Conservation (phyloP, 2,329 filamentous ascomycete species). For the Ascochyta lentis region DNA sequence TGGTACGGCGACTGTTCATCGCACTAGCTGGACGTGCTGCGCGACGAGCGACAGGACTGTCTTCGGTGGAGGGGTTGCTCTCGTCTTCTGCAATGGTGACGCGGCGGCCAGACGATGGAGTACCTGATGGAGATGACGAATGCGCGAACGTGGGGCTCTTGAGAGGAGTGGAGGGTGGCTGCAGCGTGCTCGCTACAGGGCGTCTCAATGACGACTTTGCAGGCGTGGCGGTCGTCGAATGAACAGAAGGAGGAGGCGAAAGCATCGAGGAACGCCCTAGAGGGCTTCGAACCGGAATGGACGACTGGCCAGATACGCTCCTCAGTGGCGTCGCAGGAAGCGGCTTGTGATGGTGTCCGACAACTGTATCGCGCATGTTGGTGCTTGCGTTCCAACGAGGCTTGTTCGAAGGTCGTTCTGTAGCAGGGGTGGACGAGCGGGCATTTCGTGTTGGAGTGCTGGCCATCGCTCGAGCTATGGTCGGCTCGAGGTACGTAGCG, state of each 20-base stretch:
- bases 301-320: constrained; percentile 42
- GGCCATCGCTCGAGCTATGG: constrained; percentile 35
- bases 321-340: constrained; percentile 39
- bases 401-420: constrained; percentile 38
- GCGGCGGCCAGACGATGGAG: constrained; percentile 35
- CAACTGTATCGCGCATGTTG: constrained; percentile 47
- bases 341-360: constrained; percentile 50
- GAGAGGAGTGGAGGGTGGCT: constrained; percentile 39
- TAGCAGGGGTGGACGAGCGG: constrained; percentile 35
- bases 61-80: constrained; percentile 30
- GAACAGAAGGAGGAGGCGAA: constrained; percentile 30
- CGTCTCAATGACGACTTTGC: constrained; percentile 35
- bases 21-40: constrained; percentile 38
- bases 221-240: constrained; percentile 38
- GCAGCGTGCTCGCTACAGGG: constrained; percentile 39
- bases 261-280: constrained; percentile 36
- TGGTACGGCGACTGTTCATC: constrained; percentile 39
- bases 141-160: constrained; percentile 25
- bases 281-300: constrained; percentile 47
- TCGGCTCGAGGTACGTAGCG: constrained; percentile 26
- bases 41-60: constrained; percentile 39
- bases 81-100: constrained; percentile 30
- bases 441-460: constrained; percentile 32
- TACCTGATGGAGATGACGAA: constrained; percentile 27
- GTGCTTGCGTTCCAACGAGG: constrained; percentile 50